Base-by-base conservation (phyloP, 208 protist genomes). In the Borovskyia barvae region DNA sequence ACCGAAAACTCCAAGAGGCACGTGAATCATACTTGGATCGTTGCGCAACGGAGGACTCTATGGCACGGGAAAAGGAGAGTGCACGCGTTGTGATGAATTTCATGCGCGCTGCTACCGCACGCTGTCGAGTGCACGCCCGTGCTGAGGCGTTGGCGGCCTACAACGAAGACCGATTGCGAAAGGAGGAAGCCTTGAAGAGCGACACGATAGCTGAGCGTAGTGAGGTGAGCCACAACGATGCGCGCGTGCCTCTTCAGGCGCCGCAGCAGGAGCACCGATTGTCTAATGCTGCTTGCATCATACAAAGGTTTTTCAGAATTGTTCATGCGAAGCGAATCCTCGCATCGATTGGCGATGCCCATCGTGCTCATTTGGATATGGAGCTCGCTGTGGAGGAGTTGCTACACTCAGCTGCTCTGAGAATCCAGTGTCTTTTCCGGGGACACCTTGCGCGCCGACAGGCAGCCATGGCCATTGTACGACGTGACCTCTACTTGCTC, bases 361-460 rank as follows among this genome's bases (percentile, higher is more conserved):
- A 51, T 20, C 47, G 55, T 19, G 32, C 58, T 8, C 66, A 40
- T n/a, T 5, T 67, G 35, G 51, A 42, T 29, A 52, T 49, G 20
- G 61, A 80, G 32, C 41, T 77, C 25, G 65, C 58, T 3, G 65
- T 51, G 5, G 75, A 75, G 52, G 69, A 65, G 42, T 30, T 71
- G 11, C 68, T 71, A 30, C 37, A 88, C 35, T 41, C 26, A 2
- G 72, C 81, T 0, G 82, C 79, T 11, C 39, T 66, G 33, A 25
- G 30, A 11, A 86, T 93, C 41, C 77, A 83, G 52, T 61, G 75
- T 25, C 48, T 79, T 17, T 77, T 63, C 30, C 82, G 79, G 25
- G 76, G 79, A 14, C 61, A 85, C 40, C 48, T 51, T 30, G 79
- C 60, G 28, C 77, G 81, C 9, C 32, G 39, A 20, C 59, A 61